A percentile compares a stretch with the other conserved stretches of the same genome.
phyloP scores from a whole-genome alignment of 306 rosid species.

The Prunus mira region DNA sequence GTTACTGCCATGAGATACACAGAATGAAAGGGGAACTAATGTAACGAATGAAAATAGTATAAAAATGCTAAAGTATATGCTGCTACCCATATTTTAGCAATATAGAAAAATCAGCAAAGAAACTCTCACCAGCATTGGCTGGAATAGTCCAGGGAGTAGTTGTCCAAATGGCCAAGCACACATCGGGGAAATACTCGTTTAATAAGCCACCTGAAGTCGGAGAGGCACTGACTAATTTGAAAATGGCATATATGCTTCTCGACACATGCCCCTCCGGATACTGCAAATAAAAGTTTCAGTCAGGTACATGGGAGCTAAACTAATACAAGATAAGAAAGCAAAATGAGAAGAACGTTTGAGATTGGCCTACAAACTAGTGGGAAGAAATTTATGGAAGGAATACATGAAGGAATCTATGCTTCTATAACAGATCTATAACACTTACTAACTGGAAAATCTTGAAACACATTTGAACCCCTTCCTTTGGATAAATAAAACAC shows the following conservation, averaged over 20 bases:
- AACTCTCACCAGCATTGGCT: conserved; percentile 88
- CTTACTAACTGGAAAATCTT: not conserved
- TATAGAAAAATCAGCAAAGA: conserved; percentile 26
- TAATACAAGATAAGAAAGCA: not conserved
- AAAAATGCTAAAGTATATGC: not conserved
- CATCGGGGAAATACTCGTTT: conserved; percentile 66
- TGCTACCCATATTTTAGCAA: conserved; percentile 14
- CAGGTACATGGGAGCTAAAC: not conserved
- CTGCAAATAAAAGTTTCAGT: conserved; percentile 46
- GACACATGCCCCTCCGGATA: conserved; percentile 95
- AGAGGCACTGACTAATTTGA: conserved; percentile 65
- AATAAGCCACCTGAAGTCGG: conserved; percentile 43
- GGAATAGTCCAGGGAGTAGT: conserved; percentile 99
- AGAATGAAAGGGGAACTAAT: not conserved
- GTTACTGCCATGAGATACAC: not conserved
- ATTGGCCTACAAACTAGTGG: not conserved
- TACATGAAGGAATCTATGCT: not conserved
- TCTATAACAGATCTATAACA: not conserved
- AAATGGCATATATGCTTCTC: conserved; percentile 79
- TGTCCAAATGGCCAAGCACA: conserved; percentile 92
- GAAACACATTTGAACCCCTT: not conserved
- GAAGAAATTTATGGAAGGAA: not conserved
- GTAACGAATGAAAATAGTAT: not conserved
- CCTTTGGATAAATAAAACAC: not conserved
- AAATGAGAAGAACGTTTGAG: conserved; percentile 9